Percentiles rank a stretch among this genome's conserved stretches.
Conservation (phyloP, 1,284 basidiomycete genomes). For the Mycena sp. region DNA sequence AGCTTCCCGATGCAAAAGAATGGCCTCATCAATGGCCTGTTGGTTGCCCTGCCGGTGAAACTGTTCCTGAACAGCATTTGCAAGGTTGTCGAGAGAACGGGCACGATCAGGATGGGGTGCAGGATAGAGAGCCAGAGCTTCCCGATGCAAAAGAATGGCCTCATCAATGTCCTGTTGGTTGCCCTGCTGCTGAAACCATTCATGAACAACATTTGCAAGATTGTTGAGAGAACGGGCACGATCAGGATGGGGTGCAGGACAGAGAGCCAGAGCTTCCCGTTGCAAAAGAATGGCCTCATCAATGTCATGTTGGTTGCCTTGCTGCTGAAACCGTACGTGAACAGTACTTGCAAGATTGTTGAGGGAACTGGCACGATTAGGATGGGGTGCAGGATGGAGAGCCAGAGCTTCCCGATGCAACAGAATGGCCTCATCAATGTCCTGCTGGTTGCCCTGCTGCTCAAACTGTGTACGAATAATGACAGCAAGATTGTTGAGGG, state of each 20-base stretch:
- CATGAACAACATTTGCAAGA: neutral
- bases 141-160: too few relatives aligned
- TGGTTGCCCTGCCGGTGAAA: neutral
- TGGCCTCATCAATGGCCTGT: neutral
- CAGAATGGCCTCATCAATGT: neutral
- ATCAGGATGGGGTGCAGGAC: too few relatives aligned
- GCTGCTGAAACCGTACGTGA: neutral
- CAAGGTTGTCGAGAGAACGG: neutral
- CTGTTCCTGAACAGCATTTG: neutral
- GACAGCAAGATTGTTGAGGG: conserved; percentile 1
- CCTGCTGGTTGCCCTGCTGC: neutral
- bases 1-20: neutral
- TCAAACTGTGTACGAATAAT: neutral
- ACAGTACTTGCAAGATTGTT: neutral
- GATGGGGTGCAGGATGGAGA: neutral
- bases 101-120: too few relatives aligned
- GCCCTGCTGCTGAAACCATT: neutral
- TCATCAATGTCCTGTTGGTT: too few relatives aligned
- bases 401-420: neutral
- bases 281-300: neutral
- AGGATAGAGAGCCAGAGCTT: too few relatives aligned
- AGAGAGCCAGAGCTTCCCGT: too few relatives aligned
- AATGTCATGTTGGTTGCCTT: neutral
- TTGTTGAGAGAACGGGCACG: neutral
- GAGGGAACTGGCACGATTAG: neutral